Conservation (phyloP, 495 filamentous ascomycete genomes). For the Talaromyces adpressus region DNA sequence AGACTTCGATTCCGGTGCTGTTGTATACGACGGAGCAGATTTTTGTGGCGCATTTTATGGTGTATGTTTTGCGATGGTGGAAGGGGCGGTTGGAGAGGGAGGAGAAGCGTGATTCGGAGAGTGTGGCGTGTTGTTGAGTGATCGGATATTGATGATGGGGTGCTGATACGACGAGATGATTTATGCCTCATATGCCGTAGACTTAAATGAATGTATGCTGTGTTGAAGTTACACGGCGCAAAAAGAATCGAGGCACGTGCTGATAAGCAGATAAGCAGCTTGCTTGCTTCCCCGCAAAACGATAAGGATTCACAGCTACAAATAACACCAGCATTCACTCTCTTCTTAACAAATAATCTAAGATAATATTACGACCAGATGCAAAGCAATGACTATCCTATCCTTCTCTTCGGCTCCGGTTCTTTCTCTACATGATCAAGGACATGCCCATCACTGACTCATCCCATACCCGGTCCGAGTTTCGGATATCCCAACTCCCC, state of each 20-base stretch:
- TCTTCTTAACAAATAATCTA: neutral
- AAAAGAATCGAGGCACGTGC: neutral
- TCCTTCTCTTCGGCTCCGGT: neutral
- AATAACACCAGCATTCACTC: neutral
- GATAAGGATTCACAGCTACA: neutral
- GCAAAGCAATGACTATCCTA: neutral
- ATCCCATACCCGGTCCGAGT: neutral
- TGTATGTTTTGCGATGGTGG: conserved; percentile 45
- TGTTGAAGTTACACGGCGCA: neutral
- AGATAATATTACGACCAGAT: neutral
- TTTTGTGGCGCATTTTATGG: conserved; percentile 47
- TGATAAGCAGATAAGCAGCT: conserved; percentile 8
- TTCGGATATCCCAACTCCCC: neutral
- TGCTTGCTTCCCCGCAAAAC: conserved; percentile 4
- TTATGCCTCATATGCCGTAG: neutral
- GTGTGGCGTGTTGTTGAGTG: neutral
- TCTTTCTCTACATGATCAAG: neutral
- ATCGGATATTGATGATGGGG: no score
- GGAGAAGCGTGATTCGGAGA: conserved; percentile 11
- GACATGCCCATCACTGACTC: neutral
- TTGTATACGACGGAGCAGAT: conserved; percentile 52
- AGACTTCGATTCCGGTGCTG: conserved; percentile 46
- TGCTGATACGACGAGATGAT: neutral
- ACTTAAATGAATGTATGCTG: neutral
- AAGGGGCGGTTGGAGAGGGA: conserved; percentile 25